Evolutionary conservation across 2,329 filamentous ascomycete species (phyloP), one percentile per base, ranked within the genome.

Genomic region (Fusarium abutilonis): DNA sequence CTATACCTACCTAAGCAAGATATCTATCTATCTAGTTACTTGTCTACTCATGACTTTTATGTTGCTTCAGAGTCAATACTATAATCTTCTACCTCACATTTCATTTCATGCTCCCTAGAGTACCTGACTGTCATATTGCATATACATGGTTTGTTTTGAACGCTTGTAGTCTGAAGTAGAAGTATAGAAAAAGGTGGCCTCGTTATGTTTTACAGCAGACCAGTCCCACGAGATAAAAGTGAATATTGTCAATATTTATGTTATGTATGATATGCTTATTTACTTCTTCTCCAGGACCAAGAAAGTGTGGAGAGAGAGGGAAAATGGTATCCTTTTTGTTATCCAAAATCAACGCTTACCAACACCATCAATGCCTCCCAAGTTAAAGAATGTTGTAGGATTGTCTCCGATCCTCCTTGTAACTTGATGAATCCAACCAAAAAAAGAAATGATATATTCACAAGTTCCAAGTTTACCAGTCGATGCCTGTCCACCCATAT

Each of bases 401-500:
- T 41, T 39, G 17, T 17, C 38, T 42, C 28, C 29, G 23, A 43
- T 45, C 4, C 13, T 9, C 21, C 32, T 42, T 40, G 49, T 41
- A 35, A 53, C 39, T n/a, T 11, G 43, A 43, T 13, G 10, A 32
- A 23, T 40, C 14, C 39, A 51, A 29, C 15, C 36, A 54, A 28
- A 46, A 46, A 19, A 32, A 42, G 21, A 26, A 11, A 31, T 34
- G n/a, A 15, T 15, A 17, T 23, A 39, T 28, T 14, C 9, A 23
- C 10, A 42, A 26, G 17, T 13, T 13, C n/a, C 15, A n/a, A 21
- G 9, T 10, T 66, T 63, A 75, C 72, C 75, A 76, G 26, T 73
- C 70, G 45, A 82, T 73, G 13, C 79, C 82, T 8, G 75, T 81
- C 89, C 89, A 92, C 11, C 80, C 80, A 66, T 83, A 87, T 11